phyloP scores from a whole-genome alignment of 1,139 yeast genomes.

The Blastobotrys petasosporus region DNA sequence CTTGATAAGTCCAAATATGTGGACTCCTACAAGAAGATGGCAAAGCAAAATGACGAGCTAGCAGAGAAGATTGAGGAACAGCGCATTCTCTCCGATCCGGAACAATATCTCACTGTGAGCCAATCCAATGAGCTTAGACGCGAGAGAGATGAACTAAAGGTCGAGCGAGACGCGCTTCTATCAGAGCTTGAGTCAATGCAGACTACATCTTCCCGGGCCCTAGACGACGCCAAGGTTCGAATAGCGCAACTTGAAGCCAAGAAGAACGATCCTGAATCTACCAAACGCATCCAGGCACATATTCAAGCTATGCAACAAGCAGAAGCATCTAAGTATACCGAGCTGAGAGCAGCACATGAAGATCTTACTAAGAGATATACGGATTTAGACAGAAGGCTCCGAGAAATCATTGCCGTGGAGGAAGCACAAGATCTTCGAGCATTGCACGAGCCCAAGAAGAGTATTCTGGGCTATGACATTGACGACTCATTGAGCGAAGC shows the following conservation, averaged over 20 bases:
- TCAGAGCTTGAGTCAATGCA: conserved; percentile 13
- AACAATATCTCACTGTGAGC: not conserved
- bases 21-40: conserved; percentile 18
- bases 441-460: conserved; percentile 9
- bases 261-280: conserved; percentile 12
- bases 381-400: conserved; percentile 18
- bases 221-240: conserved; percentile 18
- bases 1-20: conserved; percentile 14
- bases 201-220: conserved; percentile 13
- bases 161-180: conserved; percentile 13
- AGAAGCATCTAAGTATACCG: conserved; percentile 21
- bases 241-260: conserved; percentile 16
- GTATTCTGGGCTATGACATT: conserved; percentile 11
- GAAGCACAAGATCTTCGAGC: conserved; percentile 12
- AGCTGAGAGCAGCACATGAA: conserved; percentile 23
- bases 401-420: conserved; percentile 11
- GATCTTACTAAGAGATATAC: conserved; percentile 22
- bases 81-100: not conserved
- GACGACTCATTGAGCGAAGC: not conserved
- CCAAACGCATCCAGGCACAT: conserved; percentile 14
- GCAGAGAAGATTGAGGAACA: conserved; percentile 15
- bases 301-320: conserved; percentile 18
- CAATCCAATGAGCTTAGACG: conserved; percentile 4
- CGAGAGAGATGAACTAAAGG: conserved; percentile 10
- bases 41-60: conserved; percentile 22